Base-by-base conservation (phyloP, 495 filamentous ascomycete genomes). In the Filosporella fistucella region DNA sequence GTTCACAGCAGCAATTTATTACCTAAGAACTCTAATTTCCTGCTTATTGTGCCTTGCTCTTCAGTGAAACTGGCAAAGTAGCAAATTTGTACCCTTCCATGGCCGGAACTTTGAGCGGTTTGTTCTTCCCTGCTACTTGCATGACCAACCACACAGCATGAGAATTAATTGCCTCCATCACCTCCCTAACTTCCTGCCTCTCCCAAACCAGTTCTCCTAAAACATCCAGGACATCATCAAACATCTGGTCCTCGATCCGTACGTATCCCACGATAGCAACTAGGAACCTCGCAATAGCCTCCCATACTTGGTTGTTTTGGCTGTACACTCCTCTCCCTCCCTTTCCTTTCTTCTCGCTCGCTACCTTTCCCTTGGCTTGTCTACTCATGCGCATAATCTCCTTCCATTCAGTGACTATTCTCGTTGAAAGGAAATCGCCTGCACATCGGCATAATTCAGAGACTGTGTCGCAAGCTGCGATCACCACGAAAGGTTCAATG, bases 351-450 rank as follows among this genome's bases (percentile, higher is more conserved):
- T 65, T 68, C 14, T 66, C 47, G 17, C 45, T 52, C 23, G 20
- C 52, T 21, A 54, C 35, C 37, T 45, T 43, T 29, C 16, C 23
- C 46, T 41, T 43, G 21, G 51, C 13, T 18, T 46, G 13, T 25
- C 25, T 39, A 22, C 43, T 69, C 64, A 77, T 33, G 47, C 59
- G 41, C 59, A 64, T 58, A 64, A 84, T 56, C 54, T 75, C 58
- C 28, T 68, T 63, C 81, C 89, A 96, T 44, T 86, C 82, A 3
- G 70, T 72, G 61, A 80, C 78, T 20, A 93, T 75, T 21, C 91
- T 69, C 0, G 71, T 77, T 14, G 68, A 68, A 63, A 96, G 76
- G 65, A 97, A 98, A 46, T 91, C 85, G 0, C 91, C 91, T 0
- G 88, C 88, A 11, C 72, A 61, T 38, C 62, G 57, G 43, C 81